These are phyloP conservation scores for Mortierella sp. DNA, from an alignment of 371 early-diverging fungal species.

Conservation along the genomic window DNA sequence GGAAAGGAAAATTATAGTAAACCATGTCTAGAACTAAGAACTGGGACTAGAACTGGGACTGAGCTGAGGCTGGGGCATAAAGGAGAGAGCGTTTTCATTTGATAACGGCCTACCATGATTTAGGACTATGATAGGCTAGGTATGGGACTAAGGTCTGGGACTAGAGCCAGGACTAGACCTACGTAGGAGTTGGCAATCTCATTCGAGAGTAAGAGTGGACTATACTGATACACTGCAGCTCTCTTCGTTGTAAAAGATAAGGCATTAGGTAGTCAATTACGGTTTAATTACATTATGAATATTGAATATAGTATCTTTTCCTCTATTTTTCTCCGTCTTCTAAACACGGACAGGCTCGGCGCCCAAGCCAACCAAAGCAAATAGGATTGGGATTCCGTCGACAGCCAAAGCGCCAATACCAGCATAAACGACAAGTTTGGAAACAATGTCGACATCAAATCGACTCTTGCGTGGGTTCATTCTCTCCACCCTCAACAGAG, in stretches of 20 bases:
- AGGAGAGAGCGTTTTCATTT: neutral
- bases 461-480: conserved; percentile 64
- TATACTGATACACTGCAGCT: too few relatives aligned
- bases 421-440: conserved; percentile 77
- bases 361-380: conserved; percentile 56
- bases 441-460: conserved; percentile 78
- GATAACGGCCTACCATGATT: too few relatives aligned
- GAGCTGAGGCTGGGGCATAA: neutral
- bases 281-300: neutral
- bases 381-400: conserved; percentile 64
- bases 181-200: neutral
- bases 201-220: neutral
- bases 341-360: conserved; percentile 33
- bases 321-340: neutral
- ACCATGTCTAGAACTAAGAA: neutral
- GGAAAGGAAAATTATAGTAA: too few relatives aligned
- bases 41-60: neutral
- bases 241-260: neutral
- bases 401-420: conserved; percentile 74
- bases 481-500: conserved; percentile 61
- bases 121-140: neutral
- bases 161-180: neutral
- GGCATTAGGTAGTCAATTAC: neutral
- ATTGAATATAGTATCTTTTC: conserved; percentile 2
- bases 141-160: neutral